Evolutionary conservation across 2,329 filamentous ascomycete genomes (phyloP).

Genomic region (Aspergillus melleus): DNA sequence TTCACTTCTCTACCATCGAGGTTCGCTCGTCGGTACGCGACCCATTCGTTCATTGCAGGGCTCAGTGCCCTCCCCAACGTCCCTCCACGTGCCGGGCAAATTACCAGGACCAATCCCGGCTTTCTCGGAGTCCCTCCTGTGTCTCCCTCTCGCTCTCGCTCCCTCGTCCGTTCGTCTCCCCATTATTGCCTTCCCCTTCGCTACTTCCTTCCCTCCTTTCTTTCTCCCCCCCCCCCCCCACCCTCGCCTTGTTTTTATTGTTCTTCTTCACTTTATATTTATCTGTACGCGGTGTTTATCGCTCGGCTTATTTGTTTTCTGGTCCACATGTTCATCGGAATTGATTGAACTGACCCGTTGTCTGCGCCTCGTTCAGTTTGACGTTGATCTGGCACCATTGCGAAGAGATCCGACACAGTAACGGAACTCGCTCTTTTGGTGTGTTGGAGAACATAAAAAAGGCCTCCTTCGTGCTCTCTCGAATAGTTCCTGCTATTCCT

Average conservation of each 20-base stretch:
- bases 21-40: neutral
- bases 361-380: neutral
- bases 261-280: neutral
- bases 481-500: conserved; percentile 15
- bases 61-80: conserved; percentile 1
- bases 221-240: neutral
- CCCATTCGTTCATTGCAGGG: neutral
- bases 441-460: neutral
- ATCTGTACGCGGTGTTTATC: neutral
- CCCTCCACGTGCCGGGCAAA: conserved; percentile 1
- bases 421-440: neutral
- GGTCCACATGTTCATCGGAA: neutral
- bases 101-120: conserved; percentile 6
- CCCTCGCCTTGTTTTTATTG: neutral
- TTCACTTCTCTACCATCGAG: neutral
- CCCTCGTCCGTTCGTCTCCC: neutral
- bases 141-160: neutral
- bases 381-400: neutral
- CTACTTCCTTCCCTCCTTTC: neutral
- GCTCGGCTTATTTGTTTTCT: neutral
- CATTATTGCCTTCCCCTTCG: neutral
- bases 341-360: neutral
- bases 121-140: conserved; percentile 1
- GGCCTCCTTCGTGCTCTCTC: no score
- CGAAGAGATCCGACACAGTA: neutral